phyloP scores from a whole-genome alignment of 2,329 filamentous ascomycete genomes.

The Penicillium sp. region DNA sequence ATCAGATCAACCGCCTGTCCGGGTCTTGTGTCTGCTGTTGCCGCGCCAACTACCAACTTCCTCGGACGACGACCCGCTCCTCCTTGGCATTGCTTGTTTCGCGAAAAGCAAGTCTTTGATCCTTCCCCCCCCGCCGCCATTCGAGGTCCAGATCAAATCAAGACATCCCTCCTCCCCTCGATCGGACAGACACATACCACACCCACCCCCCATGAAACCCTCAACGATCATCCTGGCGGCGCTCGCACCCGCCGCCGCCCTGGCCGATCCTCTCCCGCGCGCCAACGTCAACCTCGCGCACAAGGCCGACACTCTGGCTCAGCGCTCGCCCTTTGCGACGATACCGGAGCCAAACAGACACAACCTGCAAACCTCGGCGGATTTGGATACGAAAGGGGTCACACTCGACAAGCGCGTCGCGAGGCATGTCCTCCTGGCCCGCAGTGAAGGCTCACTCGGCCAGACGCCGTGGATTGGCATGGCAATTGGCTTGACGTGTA shows the following conservation, averaged over 20 bases:
- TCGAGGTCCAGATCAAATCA: neutral
- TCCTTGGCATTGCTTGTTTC: constrained; percentile 34
- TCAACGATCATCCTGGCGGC: constrained; percentile 19
- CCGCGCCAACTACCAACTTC: constrained; percentile 27
- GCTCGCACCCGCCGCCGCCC: constrained; percentile 25
- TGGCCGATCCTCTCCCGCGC: constrained; percentile 21
- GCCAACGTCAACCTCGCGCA: constrained; percentile 16
- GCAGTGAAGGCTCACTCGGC: constrained; percentile 45
- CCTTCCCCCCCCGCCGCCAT: constrained; percentile 14
- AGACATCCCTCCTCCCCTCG: neutral
- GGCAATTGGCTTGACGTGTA: constrained; percentile 46
- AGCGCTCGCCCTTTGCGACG: constrained; percentile 26
- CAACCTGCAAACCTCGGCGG: neutral
- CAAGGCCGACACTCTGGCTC: constrained; percentile 18
- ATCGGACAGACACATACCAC: neutral
- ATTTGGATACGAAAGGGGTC: constrained; percentile 7
- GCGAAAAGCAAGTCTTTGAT: neutral
- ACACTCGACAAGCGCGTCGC: constrained; percentile 17
- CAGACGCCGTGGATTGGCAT: constrained; percentile 49
- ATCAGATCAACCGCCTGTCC: too few relatives aligned
- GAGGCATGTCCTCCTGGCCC: constrained; percentile 36
- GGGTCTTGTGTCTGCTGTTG: constrained; percentile 18
- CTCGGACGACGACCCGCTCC: constrained; percentile 21
- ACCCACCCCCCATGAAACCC: constrained; percentile 23
- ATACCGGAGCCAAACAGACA: constrained; percentile 23